These are phyloP conservation scores for Ogataea corticis DNA, from an alignment of 805 yeast species.

Conservation along the genomic window DNA sequence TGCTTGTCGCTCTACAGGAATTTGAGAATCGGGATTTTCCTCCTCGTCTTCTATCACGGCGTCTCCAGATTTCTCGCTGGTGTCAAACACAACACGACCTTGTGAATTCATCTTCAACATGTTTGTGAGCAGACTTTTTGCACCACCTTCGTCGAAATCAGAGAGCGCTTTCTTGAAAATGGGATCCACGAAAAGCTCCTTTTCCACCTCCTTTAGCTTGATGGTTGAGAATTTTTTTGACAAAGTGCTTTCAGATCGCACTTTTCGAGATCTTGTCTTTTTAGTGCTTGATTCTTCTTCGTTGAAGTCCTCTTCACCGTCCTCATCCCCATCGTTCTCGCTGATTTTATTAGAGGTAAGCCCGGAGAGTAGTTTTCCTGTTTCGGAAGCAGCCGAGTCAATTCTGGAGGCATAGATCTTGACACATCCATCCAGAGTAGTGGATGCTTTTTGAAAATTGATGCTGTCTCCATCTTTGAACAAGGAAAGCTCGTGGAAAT, in stretches of 20 bases:
- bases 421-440: slow-evolving; percentile 92
- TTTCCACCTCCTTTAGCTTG: slow-evolving; percentile 46
- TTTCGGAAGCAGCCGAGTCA: slow-evolving; percentile 88
- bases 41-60: slow-evolving; percentile 13
- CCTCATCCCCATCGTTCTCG: slow-evolving; percentile 25
- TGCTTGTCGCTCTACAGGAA: neutral
- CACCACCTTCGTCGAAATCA: slow-evolving; percentile 65
- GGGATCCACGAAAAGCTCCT: slow-evolving; percentile 53
- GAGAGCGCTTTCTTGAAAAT: slow-evolving; percentile 57
- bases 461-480: slow-evolving; percentile 75
- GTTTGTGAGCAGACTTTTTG: slow-evolving; percentile 51
- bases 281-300: slow-evolving; percentile 16
- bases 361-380: slow-evolving; percentile 69
- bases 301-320: slow-evolving; percentile 26
- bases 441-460: slow-evolving; percentile 87
- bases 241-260: slow-evolving; percentile 33
- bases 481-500: slow-evolving; percentile 79
- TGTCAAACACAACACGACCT: slow-evolving; percentile 53
- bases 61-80: slow-evolving; percentile 33
- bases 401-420: slow-evolving; percentile 89
- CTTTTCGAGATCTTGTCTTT: slow-evolving; percentile 20
- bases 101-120: slow-evolving; percentile 46
- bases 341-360: slow-evolving; percentile 36
- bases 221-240: slow-evolving; percentile 42
- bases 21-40: neutral